These are phyloP conservation scores for Suillus subluteus DNA, from an alignment of 768 basidiomycete genomes.

Conservation along the genomic window DNA sequence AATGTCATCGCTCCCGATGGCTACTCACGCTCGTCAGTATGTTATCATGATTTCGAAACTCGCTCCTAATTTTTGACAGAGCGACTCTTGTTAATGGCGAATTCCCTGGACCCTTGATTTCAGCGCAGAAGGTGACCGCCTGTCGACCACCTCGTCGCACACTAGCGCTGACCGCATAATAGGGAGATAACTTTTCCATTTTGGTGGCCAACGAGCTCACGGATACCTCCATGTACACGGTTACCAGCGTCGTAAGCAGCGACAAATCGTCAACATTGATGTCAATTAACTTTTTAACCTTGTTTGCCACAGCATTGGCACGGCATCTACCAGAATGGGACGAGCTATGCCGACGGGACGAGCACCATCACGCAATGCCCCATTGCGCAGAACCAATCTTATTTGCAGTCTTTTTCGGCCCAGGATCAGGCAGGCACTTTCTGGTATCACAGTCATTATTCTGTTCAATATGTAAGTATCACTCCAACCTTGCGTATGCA, in stretches of 20 bases:
- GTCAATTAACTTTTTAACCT: not conserved
- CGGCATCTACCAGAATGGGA: conserved; percentile 47
- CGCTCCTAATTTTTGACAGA: conserved; percentile 23
- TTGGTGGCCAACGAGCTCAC: conserved; percentile 49
- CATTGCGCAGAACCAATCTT: conserved; percentile 20
- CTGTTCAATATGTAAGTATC: conserved; percentile 39
- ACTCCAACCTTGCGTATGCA: not conserved
- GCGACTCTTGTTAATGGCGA: conserved; percentile 46
- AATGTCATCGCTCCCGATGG: conserved; percentile 50
- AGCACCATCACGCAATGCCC: conserved; percentile 40
- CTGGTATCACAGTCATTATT: conserved; percentile 41
- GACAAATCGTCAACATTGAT: not conserved
- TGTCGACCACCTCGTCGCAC: not conserved
- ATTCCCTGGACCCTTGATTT: conserved; percentile 51
- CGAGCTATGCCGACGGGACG: conserved; percentile 50
- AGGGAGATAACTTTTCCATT: conserved; percentile 43
- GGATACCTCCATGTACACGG: conserved; percentile 49
- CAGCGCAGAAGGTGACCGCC: conserved; percentile 36
- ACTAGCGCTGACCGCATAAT: conserved; percentile 18
- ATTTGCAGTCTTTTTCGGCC: conserved; percentile 27
- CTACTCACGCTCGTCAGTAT: conserved; percentile 41
- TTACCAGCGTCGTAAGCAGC: conserved; percentile 51
- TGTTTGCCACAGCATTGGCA: conserved; percentile 52
- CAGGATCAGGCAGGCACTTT: conserved; percentile 30
- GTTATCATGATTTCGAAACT: not conserved